A percentile compares a stretch with the other conserved stretches of the same genome.
phyloP scores from a whole-genome alignment of 148 eudicot genomes.

The Rhododendron molle region DNA sequence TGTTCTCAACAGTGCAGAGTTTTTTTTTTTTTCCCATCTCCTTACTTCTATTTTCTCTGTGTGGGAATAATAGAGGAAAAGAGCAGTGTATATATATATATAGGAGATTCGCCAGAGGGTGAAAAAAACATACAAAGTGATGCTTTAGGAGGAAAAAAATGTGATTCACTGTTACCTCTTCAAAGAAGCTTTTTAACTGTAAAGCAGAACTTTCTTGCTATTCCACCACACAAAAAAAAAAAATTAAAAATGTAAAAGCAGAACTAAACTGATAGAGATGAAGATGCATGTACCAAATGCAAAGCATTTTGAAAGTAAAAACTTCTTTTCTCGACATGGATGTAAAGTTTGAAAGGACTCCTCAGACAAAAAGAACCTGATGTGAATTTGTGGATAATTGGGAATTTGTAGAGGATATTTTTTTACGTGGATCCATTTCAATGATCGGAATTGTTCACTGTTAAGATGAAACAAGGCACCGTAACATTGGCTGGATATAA shows the following conservation, averaged over 20 bases:
- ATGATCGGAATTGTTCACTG: neutral
- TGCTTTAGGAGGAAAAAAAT: neutral
- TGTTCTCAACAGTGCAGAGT: neutral
- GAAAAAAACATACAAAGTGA: neutral
- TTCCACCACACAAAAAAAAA: too few species aligned
- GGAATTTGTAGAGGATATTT: neutral
- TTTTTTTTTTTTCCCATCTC: neutral
- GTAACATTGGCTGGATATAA: neutral
- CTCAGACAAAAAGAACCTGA: constrained; percentile 17
- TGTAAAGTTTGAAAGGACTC: constrained; percentile 20
- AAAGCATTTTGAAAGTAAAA: constrained; percentile 3
- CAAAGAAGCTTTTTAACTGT: neutral
- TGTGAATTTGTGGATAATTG: neutral
- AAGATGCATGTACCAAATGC: neutral
- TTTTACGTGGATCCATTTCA: neutral
- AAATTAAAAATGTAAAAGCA: too few species aligned
- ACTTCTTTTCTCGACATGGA: neutral
- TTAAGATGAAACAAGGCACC: neutral
- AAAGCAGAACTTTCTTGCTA: neutral
- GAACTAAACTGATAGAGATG: neutral
- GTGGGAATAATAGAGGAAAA: neutral
- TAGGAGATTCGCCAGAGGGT: neutral
- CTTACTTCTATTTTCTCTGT: neutral
- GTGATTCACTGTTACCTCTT: neutral
- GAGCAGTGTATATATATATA: neutral